These are phyloP conservation scores for Dactylellina cionopaga DNA, from an alignment of 2,329 filamentous ascomycete species.

Conservation along the genomic window DNA sequence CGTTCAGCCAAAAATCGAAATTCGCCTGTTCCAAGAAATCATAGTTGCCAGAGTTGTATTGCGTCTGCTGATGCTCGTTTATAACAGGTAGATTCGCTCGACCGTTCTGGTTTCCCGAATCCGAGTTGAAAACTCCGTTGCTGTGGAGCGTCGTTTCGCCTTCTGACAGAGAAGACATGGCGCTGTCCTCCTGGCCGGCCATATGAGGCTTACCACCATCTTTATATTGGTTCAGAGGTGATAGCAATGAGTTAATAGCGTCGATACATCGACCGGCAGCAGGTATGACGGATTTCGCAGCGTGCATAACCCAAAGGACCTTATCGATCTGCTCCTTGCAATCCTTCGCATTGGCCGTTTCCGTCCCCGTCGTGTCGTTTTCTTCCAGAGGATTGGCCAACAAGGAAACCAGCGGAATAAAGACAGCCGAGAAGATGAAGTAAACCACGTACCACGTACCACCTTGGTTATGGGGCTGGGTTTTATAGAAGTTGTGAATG, in stretches of 20 bases:
- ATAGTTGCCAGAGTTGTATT: slow-evolving; percentile 40
- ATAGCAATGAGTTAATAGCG: slow-evolving; percentile 44
- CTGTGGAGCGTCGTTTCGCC: slow-evolving; percentile 31
- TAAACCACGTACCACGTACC: slow-evolving; percentile 50
- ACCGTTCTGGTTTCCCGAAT: slow-evolving; percentile 12
- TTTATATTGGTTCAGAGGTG: slow-evolving; percentile 31
- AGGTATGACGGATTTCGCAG: slow-evolving; percentile 42
- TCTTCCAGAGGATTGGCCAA: slow-evolving; percentile 42
- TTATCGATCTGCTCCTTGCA: slow-evolving; percentile 50
- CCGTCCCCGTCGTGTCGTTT: slow-evolving; percentile 31
- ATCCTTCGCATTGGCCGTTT: slow-evolving; percentile 46
- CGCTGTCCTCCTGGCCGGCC: slow-evolving; percentile 26
- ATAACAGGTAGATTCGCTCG: slow-evolving; percentile 26
- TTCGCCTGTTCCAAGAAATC: slow-evolving; percentile 48
- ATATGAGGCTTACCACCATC: slow-evolving; percentile 11
- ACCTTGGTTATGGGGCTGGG: slow-evolving; percentile 45
- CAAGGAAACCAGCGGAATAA: slow-evolving; percentile 44
- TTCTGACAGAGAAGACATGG: slow-evolving; percentile 40
- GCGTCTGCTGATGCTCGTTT: slow-evolving; percentile 36
- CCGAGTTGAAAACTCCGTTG: slow-evolving; percentile 34
- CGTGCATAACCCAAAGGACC: slow-evolving; percentile 49
- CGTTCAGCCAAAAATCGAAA: slow-evolving; percentile 51
- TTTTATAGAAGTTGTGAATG: slow-evolving; percentile 50
- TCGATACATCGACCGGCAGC: slow-evolving; percentile 45
- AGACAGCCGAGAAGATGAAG: slow-evolving; percentile 48